Evolutionary conservation across 2,329 filamentous ascomycete species (phyloP).

Genomic region (Rhexocercosporidium sp.): DNA sequence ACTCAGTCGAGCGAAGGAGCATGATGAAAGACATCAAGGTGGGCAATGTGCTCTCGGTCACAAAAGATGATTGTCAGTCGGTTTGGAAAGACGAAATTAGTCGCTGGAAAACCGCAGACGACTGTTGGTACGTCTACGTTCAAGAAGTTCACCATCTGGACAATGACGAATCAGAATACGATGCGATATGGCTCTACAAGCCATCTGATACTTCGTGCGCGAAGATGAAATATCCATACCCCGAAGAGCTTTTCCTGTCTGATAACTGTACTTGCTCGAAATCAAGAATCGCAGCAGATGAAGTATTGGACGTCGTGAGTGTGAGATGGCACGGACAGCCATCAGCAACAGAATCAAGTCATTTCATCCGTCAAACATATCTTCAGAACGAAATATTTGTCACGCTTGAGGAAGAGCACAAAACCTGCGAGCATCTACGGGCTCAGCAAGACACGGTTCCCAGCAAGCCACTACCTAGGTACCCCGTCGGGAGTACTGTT

Average conservation of each 20-base stretch:
- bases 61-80: constrained; percentile 51
- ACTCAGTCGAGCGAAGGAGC: constrained; percentile 35
- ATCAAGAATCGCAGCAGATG: constrained; percentile 54
- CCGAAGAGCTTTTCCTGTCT: constrained; percentile 77
- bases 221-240: constrained; percentile 68
- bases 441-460: not conserved
- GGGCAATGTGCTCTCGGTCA: constrained; percentile 56
- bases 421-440: constrained; percentile 53
- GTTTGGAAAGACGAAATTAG: constrained; percentile 60
- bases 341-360: constrained; percentile 47
- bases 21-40: constrained; percentile 55
- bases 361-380: constrained; percentile 77
- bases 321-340: constrained; percentile 63
- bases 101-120: constrained; percentile 49
- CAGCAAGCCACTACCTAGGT: constrained; percentile 37
- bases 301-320: constrained; percentile 61
- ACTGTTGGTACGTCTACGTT: constrained; percentile 75
- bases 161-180: constrained; percentile 52
- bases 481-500: constrained; percentile 63
- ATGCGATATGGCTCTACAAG: constrained; percentile 77
- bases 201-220: constrained; percentile 74
- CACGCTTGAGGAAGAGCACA: constrained; percentile 59
- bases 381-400: constrained; percentile 65
- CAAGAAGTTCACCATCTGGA: constrained; percentile 54
- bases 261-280: constrained; percentile 72